Evolutionary conservation across 2,329 filamentous ascomycete genomes (phyloP), one percentile per base, ranked within the genome.

Genomic region (Apiospora sp.): DNA sequence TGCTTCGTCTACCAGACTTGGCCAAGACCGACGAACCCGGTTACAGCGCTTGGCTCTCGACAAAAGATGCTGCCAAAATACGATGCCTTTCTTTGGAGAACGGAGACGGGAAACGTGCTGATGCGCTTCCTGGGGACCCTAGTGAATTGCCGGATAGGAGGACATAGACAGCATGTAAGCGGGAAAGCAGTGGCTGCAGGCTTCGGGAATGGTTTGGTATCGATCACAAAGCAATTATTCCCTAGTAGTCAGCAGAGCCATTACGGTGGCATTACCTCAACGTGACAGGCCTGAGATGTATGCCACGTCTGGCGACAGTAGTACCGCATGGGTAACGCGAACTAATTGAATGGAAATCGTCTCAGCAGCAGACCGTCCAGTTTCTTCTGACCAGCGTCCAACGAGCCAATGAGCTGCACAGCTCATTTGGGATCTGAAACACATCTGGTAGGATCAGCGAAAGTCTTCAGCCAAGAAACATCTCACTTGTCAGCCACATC

Each of bases 211-310:
- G 34, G 22, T n/a, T n/a, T 37, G 30, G 12, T 22, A n/a, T 64
- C 58, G 1, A 41, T n/a, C 58, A 37, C 34, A 64, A 64, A 64
- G 19, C 58, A 64, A 64, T 64, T 41, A 64, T 64, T 41, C 34
- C 22, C 58, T 10, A 37, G 58, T 64, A 64, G 34, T 64, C 58
- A 41, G 58, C 58, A 64, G 58, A 64, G 10, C 34, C 8, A 64
- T 64, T 64, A 64, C 58, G 58, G n/a, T 64, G 58, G 8, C 58
- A 64, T 64, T 64, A 64, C 58, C 58, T 41, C 58, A 64, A 64
- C 22, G 22, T 64, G 58, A 64, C 58, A 64, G 6, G 34, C 58
- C 58, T 41, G 7, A 41, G 58, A 64, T 64, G 58, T 22, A 34
- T 64, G 58, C 19, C 34, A 10, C 54, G 37, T 41, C 37, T 41